Evolutionary conservation across 495 filamentous ascomycete species (phyloP).

Genomic region (Penicillium lagena): DNA sequence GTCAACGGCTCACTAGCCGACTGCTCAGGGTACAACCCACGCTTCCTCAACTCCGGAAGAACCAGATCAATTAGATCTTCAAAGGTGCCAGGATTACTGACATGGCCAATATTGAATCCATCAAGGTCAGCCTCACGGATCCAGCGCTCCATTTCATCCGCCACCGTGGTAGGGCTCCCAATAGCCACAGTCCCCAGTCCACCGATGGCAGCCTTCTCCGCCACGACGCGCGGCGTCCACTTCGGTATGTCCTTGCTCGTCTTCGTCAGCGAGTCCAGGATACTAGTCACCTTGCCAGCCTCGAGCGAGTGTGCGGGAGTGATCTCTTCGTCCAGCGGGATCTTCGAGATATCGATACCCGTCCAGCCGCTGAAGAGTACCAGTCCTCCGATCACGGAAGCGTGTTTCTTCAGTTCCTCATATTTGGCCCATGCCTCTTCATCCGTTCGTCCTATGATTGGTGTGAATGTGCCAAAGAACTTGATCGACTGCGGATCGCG

Average conservation of each 20-base stretch:
- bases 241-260: constrained; percentile 41
- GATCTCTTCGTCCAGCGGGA: constrained; percentile 51
- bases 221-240: constrained; percentile 48
- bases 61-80: constrained; percentile 56
- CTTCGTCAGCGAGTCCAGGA: constrained; percentile 45
- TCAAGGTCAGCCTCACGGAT: constrained; percentile 52
- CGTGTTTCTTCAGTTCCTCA: constrained; percentile 44
- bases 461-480: constrained; percentile 53
- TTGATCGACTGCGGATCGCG: constrained; percentile 52
- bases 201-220: constrained; percentile 52
- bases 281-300: constrained; percentile 43
- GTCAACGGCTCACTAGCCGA: constrained; percentile 40
- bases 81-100: constrained; percentile 55
- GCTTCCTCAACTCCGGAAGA: constrained; percentile 49
- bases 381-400: constrained; percentile 47
- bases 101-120: constrained; percentile 51
- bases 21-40: constrained; percentile 40
- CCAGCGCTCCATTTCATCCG: constrained; percentile 55
- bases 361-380: constrained; percentile 58
- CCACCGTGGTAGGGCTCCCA: constrained; percentile 48
- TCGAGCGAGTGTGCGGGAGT: constrained; percentile 45
- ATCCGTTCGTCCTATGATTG: constrained; percentile 50
- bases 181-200: constrained; percentile 47
- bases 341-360: constrained; percentile 53
- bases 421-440: constrained; percentile 51